Evolutionary conservation across 108 stramenopile species (phyloP).

Genomic region (Seminavis robusta): DNA sequence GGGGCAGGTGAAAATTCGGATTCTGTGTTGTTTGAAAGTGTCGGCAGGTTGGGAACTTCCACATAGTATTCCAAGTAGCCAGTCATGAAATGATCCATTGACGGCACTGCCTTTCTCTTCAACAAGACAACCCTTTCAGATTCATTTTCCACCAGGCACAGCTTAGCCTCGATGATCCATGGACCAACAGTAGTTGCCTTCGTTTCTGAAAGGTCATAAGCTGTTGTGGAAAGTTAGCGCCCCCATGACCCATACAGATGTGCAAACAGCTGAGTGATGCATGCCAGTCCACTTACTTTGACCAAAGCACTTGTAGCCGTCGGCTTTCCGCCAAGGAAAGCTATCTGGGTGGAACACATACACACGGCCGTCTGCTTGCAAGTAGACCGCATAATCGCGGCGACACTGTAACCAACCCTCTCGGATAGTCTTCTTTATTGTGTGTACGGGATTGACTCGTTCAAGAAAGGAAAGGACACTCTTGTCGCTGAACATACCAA

Average conservation of each 20-base stretch:
- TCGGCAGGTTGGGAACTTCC: no score
- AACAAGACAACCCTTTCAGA: constrained; percentile 18
- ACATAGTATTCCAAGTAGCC: constrained; percentile 66
- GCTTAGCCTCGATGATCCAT: constrained; percentile 51
- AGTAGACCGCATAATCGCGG: constrained; percentile 80
- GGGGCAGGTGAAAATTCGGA: no score
- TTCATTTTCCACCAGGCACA: constrained; percentile 10
- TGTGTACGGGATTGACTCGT: constrained; percentile 15
- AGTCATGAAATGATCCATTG: constrained; percentile 69
- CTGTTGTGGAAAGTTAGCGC: no score
- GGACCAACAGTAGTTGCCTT: constrained; percentile 52
- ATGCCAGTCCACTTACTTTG: constrained; percentile 18
- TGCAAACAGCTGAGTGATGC: neutral
- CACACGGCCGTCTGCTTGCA: constrained; percentile 56
- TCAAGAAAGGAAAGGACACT: constrained; percentile 64
- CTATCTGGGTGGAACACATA: constrained; percentile 60
- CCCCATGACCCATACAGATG: no score
- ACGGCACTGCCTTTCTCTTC: constrained; percentile 44
- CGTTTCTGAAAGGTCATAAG: constrained; percentile 33
- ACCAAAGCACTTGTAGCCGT: constrained; percentile 36
- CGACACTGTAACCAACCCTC: constrained; percentile 86
- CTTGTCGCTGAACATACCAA: constrained; percentile 87
- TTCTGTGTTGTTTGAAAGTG: no score
- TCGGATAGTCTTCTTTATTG: neutral
- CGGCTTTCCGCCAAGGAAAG: constrained; percentile 66